Evolutionary conservation across 2,329 filamentous ascomycete species (phyloP), one percentile per base, ranked within the genome.

Genomic region (Dissoconium aciculare): DNA sequence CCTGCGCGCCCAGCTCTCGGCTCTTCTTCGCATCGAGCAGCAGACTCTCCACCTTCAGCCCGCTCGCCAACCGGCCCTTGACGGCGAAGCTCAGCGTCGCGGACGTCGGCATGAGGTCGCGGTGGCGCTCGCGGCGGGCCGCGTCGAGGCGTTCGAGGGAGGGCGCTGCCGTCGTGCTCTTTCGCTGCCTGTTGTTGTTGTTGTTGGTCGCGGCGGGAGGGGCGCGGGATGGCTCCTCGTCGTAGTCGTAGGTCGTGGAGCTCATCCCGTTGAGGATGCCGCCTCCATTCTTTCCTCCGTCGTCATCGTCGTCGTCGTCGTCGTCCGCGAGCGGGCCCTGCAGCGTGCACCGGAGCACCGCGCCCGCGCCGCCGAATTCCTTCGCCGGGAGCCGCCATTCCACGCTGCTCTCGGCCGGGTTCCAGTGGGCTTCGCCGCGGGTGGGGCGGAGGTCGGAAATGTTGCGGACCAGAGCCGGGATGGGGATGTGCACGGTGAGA

Each of bases 381-480:
- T 83, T 85, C 14, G 71, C 69, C 1, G 75, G 71, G 24, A 95
- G 72, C 34, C 74, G 70, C 87, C 87, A 95, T 54, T 92, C 80
- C 5, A 94, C 63, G 2, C 69, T 54, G 27, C 68, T 67, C 30
- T 81, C 82, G 2, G 73, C 74, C 0, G 78, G 73, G 32, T 71
- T 78, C 58, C 84, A 94, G 34, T 69, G 74, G 2, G 83, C 84
- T 43, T 95, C 87, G 19, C 85, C 87, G 41, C 73, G 74, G 42
- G 74, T 80, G 2, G 84, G 71, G 33, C 82, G 71, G 32, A 94
- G 67, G 47, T 94, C 85, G 4, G 74, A 74, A 11, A 95, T 63
- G 50, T 84, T 93, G 35, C 82, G 74, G 30, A 94, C 83, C 15
- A 73, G 70, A 3, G 70, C 58, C 3, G 87, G 81, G 8, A 95